Percentiles rank a stretch among this genome's conserved stretches.
Evolutionary conservation across 176 grass and related monocot genomes (phyloP).

Genomic region (Phoenix dactylifera): DNA sequence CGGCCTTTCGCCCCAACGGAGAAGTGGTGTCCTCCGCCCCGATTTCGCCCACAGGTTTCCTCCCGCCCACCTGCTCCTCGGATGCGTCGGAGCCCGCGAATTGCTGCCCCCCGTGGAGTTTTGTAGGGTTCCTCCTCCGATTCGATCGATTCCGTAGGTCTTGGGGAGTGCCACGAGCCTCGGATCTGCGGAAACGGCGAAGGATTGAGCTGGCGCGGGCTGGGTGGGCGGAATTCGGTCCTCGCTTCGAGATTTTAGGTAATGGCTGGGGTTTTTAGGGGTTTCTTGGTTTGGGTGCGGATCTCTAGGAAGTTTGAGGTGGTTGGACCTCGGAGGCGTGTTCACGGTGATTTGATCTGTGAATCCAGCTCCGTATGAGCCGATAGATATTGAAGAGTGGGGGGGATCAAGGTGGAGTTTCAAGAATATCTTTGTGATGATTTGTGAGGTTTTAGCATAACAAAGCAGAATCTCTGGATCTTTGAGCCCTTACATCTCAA

Average conservation of each 20-base stretch:
- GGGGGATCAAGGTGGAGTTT: background rate
- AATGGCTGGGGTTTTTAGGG: too few relatives aligned
- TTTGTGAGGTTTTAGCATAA: too few relatives aligned
- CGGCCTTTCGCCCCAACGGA: too few relatives aligned
- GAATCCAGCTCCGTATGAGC: conserved; percentile 4
- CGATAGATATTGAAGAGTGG: background rate
- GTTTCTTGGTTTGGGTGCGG: too few relatives aligned
- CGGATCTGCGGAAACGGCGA: conserved; percentile 1
- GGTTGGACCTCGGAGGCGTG: background rate
- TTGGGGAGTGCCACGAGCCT: conserved; percentile 21
- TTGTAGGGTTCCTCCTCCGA: background rate
- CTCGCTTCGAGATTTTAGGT: background rate
- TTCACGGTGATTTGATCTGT: conserved; percentile 2
- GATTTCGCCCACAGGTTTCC: too few relatives aligned
- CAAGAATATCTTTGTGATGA: too few relatives aligned
- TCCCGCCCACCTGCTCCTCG: too few relatives aligned
- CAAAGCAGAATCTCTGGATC: too few relatives aligned
- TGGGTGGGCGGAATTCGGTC: background rate
- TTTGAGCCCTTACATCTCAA: too few relatives aligned
- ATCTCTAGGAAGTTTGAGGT: background rate
- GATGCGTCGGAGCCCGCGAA: too few relatives aligned
- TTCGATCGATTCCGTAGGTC: background rate
- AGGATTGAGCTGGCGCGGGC: conserved; percentile 14
- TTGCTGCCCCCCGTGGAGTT: too few relatives aligned
- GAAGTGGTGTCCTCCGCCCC: too few relatives aligned